A percentile compares a stretch with the other conserved stretches of the same genome.
Evolutionary conservation across 2,329 filamentous ascomycete genomes (phyloP).

Genomic region (Alternaria postmessia): DNA sequence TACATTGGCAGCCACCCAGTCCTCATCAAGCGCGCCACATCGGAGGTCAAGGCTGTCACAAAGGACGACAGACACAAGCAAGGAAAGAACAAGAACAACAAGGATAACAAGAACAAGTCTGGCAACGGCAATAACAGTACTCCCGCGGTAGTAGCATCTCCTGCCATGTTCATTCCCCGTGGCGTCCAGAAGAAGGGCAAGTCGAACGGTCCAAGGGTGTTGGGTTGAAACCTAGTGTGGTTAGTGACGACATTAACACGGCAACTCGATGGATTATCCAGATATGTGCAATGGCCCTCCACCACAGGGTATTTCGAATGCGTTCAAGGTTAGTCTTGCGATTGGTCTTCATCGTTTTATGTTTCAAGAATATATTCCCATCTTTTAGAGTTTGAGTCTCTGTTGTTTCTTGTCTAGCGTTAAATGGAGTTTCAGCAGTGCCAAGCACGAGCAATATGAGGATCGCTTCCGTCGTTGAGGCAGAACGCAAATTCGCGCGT

Average conservation of each 20-base stretch:
- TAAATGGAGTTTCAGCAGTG: neutral
- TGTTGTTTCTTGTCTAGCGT: neutral
- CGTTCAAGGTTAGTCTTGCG: conserved; percentile 6
- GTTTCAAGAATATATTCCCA: neutral
- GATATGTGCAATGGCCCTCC: neutral
- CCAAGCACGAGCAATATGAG: neutral
- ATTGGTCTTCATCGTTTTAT: neutral
- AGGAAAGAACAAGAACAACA: conserved; percentile 61
- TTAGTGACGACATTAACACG: neutral
- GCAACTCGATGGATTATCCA: neutral
- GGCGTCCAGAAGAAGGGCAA: conserved; percentile 47
- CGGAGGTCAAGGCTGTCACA: conserved; percentile 83
- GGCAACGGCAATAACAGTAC: conserved; percentile 17
- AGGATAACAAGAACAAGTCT: conserved; percentile 43
- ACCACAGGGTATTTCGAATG: neutral
- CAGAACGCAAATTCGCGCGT: neutral
- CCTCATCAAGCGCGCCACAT: conserved; percentile 84
- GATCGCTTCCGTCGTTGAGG: too few relatives aligned
- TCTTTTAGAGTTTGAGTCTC: neutral
- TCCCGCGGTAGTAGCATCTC: conserved; percentile 22
- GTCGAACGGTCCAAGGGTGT: conserved; percentile 33
- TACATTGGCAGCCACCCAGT: conserved; percentile 98
- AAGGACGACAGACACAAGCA: conserved; percentile 54
- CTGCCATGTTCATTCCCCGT: conserved; percentile 37
- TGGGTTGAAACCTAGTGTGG: conserved; percentile 31